phyloP scores from a whole-genome alignment of 2,329 filamentous ascomycete genomes.

The Corynespora cassiicola region DNA sequence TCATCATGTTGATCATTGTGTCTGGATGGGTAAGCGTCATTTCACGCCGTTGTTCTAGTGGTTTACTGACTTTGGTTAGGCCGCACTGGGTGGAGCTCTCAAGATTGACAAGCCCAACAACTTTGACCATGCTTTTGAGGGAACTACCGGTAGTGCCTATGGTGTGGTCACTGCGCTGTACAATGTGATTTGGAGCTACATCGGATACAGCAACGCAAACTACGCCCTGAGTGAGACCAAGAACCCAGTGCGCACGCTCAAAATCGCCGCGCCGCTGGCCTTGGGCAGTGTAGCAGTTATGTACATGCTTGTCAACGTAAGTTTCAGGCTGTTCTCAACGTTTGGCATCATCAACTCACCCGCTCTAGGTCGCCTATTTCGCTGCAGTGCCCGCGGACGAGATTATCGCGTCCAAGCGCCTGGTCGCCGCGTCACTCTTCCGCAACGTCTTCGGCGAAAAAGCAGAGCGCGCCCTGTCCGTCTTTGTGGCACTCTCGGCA shows the following conservation, averaged over 20 bases:
- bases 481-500: constrained; percentile 72
- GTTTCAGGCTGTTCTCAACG: too few relatives aligned
- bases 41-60: background rate
- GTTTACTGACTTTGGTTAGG: constrained; percentile 21
- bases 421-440: constrained; percentile 65
- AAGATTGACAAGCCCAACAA: constrained; percentile 68
- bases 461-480: constrained; percentile 66
- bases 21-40: constrained; percentile 55
- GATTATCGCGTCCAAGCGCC: constrained; percentile 60
- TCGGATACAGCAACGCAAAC: constrained; percentile 73
- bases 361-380: constrained; percentile 73
- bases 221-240: constrained; percentile 71
- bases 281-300: constrained; percentile 64
- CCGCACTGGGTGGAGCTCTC: constrained; percentile 66
- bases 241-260: constrained; percentile 69
- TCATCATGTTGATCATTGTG: constrained; percentile 70
- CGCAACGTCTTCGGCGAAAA: constrained; percentile 58
- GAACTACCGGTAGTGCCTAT: constrained; percentile 70
- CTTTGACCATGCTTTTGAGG: constrained; percentile 69
- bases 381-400: constrained; percentile 65
- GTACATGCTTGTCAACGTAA: constrained; percentile 72
- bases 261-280: constrained; percentile 68
- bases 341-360: too few relatives aligned
- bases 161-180: constrained; percentile 73
- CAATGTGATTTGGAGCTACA: constrained; percentile 75